phyloP scores from a whole-genome alignment of 176 grass and related monocot species.

The Bromus sterilis region DNA sequence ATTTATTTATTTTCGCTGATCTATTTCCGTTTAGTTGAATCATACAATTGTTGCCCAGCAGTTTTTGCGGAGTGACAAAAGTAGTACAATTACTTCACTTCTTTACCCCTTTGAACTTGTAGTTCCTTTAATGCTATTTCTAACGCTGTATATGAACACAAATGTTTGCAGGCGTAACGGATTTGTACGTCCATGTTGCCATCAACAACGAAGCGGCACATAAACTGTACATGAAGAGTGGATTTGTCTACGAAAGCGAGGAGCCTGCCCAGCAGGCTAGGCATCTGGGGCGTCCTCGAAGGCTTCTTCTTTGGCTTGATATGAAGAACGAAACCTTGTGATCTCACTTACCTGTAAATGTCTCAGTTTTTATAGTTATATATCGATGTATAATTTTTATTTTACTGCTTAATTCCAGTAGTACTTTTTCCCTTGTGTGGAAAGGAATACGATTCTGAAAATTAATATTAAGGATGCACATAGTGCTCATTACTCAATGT shows the following conservation, averaged over 20 bases:
- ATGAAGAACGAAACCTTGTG: conserved; percentile 36
- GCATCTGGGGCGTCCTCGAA: conserved; percentile 66
- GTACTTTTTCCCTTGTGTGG: neutral
- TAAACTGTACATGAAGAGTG: conserved; percentile 80
- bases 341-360: conserved; percentile 27
- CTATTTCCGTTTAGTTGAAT: neutral
- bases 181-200: conserved; percentile 94
- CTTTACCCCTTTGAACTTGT: neutral
- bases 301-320: conserved; percentile 88
- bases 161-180: conserved; percentile 69
- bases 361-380: neutral
- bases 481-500: neutral
- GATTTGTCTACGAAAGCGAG: conserved; percentile 88
- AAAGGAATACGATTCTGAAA: neutral
- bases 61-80: neutral
- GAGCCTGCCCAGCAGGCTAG: conserved; percentile 83
- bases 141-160: neutral
- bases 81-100: neutral
- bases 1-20: too few species aligned
- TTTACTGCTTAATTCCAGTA: neutral
- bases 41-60: neutral
- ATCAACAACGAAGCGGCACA: conserved; percentile 71
- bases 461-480: neutral
- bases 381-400: neutral
- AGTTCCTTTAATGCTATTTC: neutral